A percentile compares a stretch with the other conserved stretches of the same genome.
Evolutionary conservation across 441 rosid species (phyloP).

Genomic region (Kokia cookei): DNA sequence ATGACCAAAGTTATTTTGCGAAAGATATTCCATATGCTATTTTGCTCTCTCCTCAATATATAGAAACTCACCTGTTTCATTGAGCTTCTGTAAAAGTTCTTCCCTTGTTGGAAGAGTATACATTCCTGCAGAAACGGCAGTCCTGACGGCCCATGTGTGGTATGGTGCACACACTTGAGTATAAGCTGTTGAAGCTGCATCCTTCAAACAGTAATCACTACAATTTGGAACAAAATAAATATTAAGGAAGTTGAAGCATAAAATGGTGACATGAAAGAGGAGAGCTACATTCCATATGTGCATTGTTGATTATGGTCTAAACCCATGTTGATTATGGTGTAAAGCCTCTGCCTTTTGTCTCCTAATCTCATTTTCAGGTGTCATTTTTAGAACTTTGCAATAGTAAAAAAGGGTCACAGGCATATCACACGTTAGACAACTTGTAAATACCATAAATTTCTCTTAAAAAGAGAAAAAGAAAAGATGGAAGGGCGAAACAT

Average conservation of each 20-base stretch:
- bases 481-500: conserved; percentile 1
- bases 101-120: conserved; percentile 82
- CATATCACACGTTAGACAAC: not conserved
- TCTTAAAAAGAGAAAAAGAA: not conserved
- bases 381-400: not conserved
- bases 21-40: not conserved
- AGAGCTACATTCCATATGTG: not conserved
- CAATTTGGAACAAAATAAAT: not conserved
- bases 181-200: conserved; percentile 86
- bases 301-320: not conserved
- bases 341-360: not conserved
- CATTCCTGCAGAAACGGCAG: conserved; percentile 95
- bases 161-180: conserved; percentile 82
- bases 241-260: not conserved
- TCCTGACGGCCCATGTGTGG: conserved; percentile 81
- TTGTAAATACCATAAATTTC: not conserved
- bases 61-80: conserved; percentile 55
- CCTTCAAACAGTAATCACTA: conserved; percentile 62
- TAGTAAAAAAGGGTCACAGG: not conserved
- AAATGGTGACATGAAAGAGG: not conserved
- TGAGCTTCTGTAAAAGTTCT: conserved; percentile 65
- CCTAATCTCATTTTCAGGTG: not conserved
- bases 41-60: not conserved
- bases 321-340: not conserved
- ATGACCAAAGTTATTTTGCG: not conserved